Base-by-base conservation (phyloP, 2,329 filamentous ascomycete species). In the Nemania abortiva region DNA sequence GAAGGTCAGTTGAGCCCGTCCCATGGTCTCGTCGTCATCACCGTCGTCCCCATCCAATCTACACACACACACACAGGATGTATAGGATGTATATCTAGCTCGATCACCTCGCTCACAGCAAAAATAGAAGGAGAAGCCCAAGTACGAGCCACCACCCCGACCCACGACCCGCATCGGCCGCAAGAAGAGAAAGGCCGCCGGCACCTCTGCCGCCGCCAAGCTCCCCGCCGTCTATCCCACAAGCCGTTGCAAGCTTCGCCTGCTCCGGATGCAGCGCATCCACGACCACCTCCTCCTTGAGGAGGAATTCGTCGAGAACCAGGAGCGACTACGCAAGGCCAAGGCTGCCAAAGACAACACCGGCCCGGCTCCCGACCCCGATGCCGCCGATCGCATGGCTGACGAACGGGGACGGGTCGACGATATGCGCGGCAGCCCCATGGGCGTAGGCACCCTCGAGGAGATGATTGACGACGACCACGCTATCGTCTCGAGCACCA, bases 381-480 rank as follows among this genome's bases (percentile, higher is more conserved):
- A 97, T 75, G 89, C 92, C 52, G 85, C 82, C 73, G 97, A 99
- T 81, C 87, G 96, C 63, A 93, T 97, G 79, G 97, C 96, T 24
- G 96, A 99, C 78, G 96, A 99, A 84, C 89, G 96, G 78, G 91
- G 94, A 77, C 91, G 95, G 50, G 96, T 99, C 29, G 96, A 99
- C 81, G 96, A 99, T 80, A 98, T 98, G 95, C 90, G 96, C 81
- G 96, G 96, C 75, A 98, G 94, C 80, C 96, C 96, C 53, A 99
- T 99, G 96, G 95, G 96, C 22, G 96, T 99, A 52, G 96, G 96
- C 72, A 98, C 96, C 68, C 85, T 99, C 74, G 96, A 99, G 83
- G 96, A 99, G 85, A 92, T 99, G 86, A 99, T 99, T 79, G 96
- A 99, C 78, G 96, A 99, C 80, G 96, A 99, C 84, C 96, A 99